These are phyloP conservation scores for Paramecium sonneborni DNA, from an alignment of 73 alveolate species.

Conservation along the genomic window DNA sequence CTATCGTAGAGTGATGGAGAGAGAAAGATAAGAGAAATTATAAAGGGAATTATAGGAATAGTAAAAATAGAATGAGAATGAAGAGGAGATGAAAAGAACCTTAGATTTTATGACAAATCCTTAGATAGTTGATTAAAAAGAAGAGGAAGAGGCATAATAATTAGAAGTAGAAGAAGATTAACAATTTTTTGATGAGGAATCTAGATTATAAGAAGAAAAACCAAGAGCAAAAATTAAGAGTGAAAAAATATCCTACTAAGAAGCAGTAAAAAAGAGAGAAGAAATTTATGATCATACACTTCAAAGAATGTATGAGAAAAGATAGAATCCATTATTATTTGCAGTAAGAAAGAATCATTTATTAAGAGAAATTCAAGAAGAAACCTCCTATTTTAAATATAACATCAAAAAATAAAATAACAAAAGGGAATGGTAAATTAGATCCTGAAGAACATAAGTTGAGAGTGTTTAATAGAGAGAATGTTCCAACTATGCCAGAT, in stretches of 20 bases:
- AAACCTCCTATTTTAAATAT: conserved; percentile 7
- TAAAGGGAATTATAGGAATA: background rate
- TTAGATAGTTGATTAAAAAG: background rate
- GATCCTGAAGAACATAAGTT: conserved; percentile 50
- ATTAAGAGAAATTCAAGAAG: conserved; percentile 9
- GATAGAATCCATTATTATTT: conserved; percentile 4
- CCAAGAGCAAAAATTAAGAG: background rate
- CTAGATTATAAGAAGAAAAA: background rate
- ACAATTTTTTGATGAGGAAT: background rate
- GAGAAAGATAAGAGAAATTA: background rate
- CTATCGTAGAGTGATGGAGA: conserved; percentile 16
- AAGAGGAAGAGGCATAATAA: background rate
- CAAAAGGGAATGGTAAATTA: background rate
- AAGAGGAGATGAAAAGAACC: background rate
- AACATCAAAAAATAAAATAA: background rate
- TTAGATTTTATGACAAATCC: conserved; percentile 33
- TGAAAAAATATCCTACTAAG: background rate
- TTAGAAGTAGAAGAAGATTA: background rate
- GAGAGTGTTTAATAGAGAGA: conserved; percentile 6
- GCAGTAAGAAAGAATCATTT: background rate
- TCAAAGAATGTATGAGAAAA: background rate
- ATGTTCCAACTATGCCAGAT: conserved; percentile 40
- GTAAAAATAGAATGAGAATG: background rate
- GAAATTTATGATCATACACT: background rate
- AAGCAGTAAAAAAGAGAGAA: conserved; percentile 1